Conservation (phyloP, 441 rosid genomes). For the Sinapis alba region DNA sequence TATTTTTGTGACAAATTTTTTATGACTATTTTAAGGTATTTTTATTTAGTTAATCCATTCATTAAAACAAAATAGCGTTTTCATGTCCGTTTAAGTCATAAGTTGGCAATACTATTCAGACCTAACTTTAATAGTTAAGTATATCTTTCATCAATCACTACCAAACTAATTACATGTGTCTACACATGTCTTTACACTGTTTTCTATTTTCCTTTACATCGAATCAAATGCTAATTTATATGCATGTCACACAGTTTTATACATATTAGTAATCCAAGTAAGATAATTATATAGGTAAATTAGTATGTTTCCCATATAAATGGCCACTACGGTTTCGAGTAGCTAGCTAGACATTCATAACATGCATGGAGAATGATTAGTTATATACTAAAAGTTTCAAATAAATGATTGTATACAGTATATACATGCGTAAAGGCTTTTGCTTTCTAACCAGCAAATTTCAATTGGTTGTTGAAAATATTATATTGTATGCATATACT, state of each 20-base stretch:
- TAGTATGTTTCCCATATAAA: neutral
- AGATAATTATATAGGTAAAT: neutral
- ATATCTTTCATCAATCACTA: conserved; percentile 30
- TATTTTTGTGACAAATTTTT: no score
- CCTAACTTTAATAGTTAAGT: conserved; percentile 37
- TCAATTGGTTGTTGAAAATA: neutral
- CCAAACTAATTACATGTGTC: conserved; percentile 36
- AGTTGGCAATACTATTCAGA: conserved; percentile 23
- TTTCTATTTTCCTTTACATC: conserved; percentile 5
- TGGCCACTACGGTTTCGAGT: neutral
- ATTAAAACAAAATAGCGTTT: neutral
- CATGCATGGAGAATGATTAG: neutral
- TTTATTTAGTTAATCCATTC: conserved; percentile 9
- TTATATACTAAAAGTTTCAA: neutral
- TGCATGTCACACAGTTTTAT: conserved; percentile 8
- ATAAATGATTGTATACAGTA: neutral
- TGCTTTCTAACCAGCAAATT: neutral
- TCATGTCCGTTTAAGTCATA: conserved; percentile 22
- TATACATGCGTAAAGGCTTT: neutral
- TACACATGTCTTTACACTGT: conserved; percentile 22
- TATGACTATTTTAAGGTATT: no score
- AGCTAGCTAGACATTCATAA: conserved; percentile 5
- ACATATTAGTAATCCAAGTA: neutral
- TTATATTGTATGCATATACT: neutral
- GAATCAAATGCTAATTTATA: conserved; percentile 5